Evolutionary conservation across 352 stramenopile genomes (phyloP).

Genomic region (Pythium dissimile): DNA sequence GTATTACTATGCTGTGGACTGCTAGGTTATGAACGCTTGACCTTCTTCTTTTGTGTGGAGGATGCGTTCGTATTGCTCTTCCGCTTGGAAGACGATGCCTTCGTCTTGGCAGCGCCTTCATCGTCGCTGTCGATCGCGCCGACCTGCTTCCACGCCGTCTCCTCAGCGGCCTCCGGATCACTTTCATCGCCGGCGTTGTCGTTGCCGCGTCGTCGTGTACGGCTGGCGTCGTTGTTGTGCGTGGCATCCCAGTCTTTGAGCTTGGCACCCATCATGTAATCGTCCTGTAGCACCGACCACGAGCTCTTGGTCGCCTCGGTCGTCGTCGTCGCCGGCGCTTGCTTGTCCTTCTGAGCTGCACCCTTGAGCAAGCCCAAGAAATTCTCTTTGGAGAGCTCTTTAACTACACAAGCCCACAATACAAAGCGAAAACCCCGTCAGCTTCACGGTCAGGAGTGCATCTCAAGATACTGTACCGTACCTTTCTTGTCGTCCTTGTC

Average conservation of each 20-base stretch:
- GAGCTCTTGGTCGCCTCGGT: slow-evolving; percentile 39
- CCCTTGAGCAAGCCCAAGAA: slow-evolving; percentile 79
- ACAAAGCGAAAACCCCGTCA: neutral
- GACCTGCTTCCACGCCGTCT: slow-evolving; percentile 65
- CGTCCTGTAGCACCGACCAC: slow-evolving; percentile 82
- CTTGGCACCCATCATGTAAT: slow-evolving; percentile 87
- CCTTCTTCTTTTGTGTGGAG: slow-evolving; percentile 33
- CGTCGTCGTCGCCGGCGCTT: slow-evolving; percentile 30
- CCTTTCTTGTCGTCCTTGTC: slow-evolving; percentile 74
- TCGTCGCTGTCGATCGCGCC: slow-evolving; percentile 48
- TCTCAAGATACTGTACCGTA: slow-evolving; percentile 4
- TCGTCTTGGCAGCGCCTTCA: slow-evolving; percentile 18
- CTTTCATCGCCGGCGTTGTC: slow-evolving; percentile 36
- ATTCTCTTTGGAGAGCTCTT: slow-evolving; percentile 83
- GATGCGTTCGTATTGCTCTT: slow-evolving; percentile 25
- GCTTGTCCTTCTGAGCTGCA: slow-evolving; percentile 27
- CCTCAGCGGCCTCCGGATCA: slow-evolving; percentile 58
- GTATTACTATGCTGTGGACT: slow-evolving; percentile 4
- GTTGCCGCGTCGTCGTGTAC: slow-evolving; percentile 11
- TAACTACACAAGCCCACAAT: slow-evolving; percentile 34
- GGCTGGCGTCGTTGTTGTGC: slow-evolving; percentile 18
- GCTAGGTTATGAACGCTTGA: slow-evolving; percentile 27
- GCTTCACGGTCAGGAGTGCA: neutral
- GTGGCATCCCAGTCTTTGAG: slow-evolving; percentile 80
- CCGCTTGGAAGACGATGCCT: slow-evolving; percentile 26